Percentiles rank a stretch among this genome's conserved stretches.
phyloP scores from a whole-genome alignment of 306 rosid species.

The Castanea mollissima region DNA sequence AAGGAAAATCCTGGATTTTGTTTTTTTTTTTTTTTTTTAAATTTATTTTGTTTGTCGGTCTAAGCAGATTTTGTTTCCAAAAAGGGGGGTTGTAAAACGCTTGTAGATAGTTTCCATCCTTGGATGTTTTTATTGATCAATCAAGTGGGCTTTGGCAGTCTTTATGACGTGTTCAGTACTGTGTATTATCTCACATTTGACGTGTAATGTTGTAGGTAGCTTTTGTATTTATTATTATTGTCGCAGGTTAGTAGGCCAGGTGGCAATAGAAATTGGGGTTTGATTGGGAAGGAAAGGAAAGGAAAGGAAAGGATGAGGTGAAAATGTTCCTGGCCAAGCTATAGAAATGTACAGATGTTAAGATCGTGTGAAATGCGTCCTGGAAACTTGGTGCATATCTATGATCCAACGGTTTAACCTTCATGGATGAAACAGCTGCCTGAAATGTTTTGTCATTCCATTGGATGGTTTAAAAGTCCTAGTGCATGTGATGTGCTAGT shows the following conservation, averaged over 20 bases:
- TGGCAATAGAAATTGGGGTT: slow-evolving; percentile 10
- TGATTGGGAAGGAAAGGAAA: background rate
- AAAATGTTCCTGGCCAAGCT: background rate
- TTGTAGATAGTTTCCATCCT: slow-evolving; percentile 17
- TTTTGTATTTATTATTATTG: background rate
- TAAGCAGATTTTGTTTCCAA: background rate
- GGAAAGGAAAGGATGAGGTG: background rate
- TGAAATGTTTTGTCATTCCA: background rate
- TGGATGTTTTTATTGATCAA: slow-evolving; percentile 14
- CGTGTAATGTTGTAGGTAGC: slow-evolving; percentile 12
- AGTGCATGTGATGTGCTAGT: background rate
- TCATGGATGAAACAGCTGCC: background rate
- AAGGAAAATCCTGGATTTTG: background rate
- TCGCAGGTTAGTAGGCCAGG: slow-evolving; percentile 1
- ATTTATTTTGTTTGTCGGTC: background rate
- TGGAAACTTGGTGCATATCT: background rate
- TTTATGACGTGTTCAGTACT: background rate
- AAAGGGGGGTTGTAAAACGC: slow-evolving; percentile 11
- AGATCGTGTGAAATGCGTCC: slow-evolving; percentile 21
- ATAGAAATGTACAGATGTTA: background rate
- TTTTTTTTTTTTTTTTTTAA: slow-evolving; percentile 12
- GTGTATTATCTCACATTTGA: slow-evolving; percentile 11
- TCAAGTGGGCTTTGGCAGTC: slow-evolving; percentile 22
- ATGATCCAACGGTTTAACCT: slow-evolving; percentile 9
- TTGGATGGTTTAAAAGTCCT: background rate